Conservation (phyloP, 352 stramenopile species). For the Phytophthora syringae region DNA sequence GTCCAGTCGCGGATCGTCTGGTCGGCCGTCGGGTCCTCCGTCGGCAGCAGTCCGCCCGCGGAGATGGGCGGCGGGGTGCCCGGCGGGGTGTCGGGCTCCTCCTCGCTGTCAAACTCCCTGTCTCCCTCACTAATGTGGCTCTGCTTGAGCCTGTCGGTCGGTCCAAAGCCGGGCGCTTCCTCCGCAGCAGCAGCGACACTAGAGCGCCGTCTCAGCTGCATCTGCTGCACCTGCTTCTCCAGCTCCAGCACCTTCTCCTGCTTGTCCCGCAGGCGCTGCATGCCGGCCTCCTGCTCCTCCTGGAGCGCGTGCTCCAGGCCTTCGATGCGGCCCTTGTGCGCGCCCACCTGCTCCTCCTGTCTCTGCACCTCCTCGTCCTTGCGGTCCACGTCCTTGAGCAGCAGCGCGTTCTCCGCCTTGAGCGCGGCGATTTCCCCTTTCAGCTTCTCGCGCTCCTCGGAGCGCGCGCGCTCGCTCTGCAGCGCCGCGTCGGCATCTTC, state of each 20-base stretch:
- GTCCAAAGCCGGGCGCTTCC: conserved; percentile 56
- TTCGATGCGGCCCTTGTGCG: conserved; percentile 69
- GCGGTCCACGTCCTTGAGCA: conserved; percentile 79
- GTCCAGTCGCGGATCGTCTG: conserved; percentile 76
- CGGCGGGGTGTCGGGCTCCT: conserved; percentile 73
- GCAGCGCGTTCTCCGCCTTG: conserved; percentile 73
- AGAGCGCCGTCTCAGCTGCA: conserved; percentile 60
- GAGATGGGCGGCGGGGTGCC: conserved; percentile 80
- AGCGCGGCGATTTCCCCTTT: conserved; percentile 59
- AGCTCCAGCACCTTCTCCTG: conserved; percentile 73
- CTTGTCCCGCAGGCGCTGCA: conserved; percentile 72
- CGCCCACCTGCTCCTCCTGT: conserved; percentile 67
- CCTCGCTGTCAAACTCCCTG: conserved; percentile 40
- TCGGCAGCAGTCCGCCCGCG: conserved; percentile 51
- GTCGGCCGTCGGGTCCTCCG: conserved; percentile 57
- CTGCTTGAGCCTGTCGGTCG: conserved; percentile 37
- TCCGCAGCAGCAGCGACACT: conserved; percentile 55
- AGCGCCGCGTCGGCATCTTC: conserved; percentile 53
- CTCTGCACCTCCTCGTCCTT: conserved; percentile 71
- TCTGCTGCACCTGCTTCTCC: conserved; percentile 66
- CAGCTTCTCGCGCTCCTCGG: too few relatives aligned
- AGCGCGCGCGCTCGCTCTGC: too few relatives aligned
- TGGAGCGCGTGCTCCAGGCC: conserved; percentile 63
- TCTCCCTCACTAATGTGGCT: conserved; percentile 40
- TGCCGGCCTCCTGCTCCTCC: conserved; percentile 69